Evolutionary conservation across 345 rosid genomes (phyloP).

Genomic region (Anacardium occidentale): DNA sequence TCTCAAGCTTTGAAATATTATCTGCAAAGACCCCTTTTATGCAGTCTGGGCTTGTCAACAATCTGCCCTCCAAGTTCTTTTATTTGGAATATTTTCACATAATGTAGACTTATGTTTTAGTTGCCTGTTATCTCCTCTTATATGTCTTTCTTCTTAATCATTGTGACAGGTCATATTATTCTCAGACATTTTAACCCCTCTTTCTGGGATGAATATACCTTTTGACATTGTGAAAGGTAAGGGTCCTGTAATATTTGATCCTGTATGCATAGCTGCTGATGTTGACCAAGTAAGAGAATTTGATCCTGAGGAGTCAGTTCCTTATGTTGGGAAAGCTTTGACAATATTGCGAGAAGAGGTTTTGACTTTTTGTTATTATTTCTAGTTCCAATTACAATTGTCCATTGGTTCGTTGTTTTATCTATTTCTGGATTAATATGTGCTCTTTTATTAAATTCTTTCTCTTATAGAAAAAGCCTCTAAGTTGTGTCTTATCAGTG

Average conservation of each 20-base stretch:
- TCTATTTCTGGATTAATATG: neutral
- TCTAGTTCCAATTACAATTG: constrained; percentile 6
- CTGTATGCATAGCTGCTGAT: constrained; percentile 65
- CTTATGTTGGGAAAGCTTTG: constrained; percentile 95
- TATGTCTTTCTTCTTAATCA: constrained; percentile 9
- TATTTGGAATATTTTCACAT: constrained; percentile 10
- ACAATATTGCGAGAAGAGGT: constrained; percentile 85
- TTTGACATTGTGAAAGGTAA: constrained; percentile 95
- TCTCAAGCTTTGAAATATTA: constrained; percentile 2
- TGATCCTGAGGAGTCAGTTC: constrained; percentile 79
- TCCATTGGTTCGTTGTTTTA: constrained; percentile 5
- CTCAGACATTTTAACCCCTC: constrained; percentile 96
- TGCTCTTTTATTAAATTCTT: constrained; percentile 3
- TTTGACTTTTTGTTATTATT: neutral
- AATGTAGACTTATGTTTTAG: neutral
- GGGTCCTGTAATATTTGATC: constrained; percentile 87
- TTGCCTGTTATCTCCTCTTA: neutral
- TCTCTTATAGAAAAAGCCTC: constrained; percentile 9
- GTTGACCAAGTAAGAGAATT: constrained; percentile 83
- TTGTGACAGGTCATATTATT: constrained; percentile 80
- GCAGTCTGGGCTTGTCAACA: neutral
- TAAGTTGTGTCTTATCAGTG: neutral
- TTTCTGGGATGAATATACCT: constrained; percentile 98
- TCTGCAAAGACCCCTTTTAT: neutral
- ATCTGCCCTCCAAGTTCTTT: neutral